phyloP scores from a whole-genome alignment of 345 rosid genomes.

The Erucastrum elatum region DNA sequence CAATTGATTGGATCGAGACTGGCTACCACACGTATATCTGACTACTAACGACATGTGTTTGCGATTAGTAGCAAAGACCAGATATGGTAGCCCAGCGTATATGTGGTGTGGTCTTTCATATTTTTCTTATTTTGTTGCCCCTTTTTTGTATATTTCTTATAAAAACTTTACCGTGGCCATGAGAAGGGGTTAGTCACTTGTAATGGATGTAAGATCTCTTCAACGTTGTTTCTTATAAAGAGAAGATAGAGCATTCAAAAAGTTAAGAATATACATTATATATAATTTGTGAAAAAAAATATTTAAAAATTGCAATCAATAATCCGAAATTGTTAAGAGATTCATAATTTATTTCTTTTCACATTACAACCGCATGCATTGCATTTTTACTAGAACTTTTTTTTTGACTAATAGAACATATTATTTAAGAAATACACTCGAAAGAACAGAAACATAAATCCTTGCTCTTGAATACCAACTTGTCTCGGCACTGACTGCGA shows the following conservation, averaged over 20 bases:
- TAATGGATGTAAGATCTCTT: constrained; percentile 17
- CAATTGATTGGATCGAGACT: constrained; percentile 13
- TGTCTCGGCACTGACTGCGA: not conserved
- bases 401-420: too few relatives aligned
- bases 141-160: not conserved
- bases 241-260: not conserved
- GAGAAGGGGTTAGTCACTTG: constrained; percentile 18
- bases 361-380: not conserved
- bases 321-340: not conserved
- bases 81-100: constrained; percentile 23
- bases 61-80: constrained; percentile 22
- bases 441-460: not conserved
- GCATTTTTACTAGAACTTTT: not conserved
- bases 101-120: constrained; percentile 21
- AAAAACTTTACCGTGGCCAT: not conserved
- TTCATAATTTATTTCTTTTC: not conserved
- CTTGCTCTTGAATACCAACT: not conserved
- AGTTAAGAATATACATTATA: not conserved
- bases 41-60: constrained; percentile 21
- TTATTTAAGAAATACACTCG: not conserved
- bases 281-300: not conserved
- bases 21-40: constrained; percentile 34
- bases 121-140: not conserved
- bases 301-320: not conserved
- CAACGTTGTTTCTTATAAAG: constrained; percentile 14